Base-by-base conservation (phyloP, 1,284 basidiomycete species). In the Irpex rosettiformis region DNA sequence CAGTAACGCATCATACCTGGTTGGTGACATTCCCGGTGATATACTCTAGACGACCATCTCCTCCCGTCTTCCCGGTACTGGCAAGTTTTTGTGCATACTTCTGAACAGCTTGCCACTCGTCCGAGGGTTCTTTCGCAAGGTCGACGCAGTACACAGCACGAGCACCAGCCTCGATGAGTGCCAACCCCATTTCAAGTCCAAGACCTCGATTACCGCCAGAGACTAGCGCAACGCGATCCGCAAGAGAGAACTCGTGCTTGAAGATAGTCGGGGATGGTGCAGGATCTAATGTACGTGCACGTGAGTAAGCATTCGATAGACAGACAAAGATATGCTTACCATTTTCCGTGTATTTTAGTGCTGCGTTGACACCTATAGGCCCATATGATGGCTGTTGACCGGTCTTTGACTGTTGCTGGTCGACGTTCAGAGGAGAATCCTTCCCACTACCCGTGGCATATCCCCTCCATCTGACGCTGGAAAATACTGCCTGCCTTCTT, bases 151-250 rank as follows among this genome's bases (percentile, higher is more conserved):
- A 90, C 0, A 94, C 84, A 1, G 75, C 83, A 16, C 87, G 79
- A 3, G 91, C 89, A 53, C 91, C 92, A 3, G 85, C 85, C 73
- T 95, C 92, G 43, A 85, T 81, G 40, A 92, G 75, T 3, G 87
- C 83, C 58, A 92, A 77, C 28, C 90, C 90, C 82, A 91, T 88
- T 73, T 92, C 90, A 43, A 94, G 80, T 3, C 93, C 92, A 8
- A 94, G 80, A 1, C 92, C 92, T 52, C 92, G 80, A 65, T 90
- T 91, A 2, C 79, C 93, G 10, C 91, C 91, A 0, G 91, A 89
- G 47, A 93, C 84, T 60, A 94, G 77, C 33, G 83, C 87, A 13
- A 91, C 89, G 24, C 89, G 84, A 65, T 86, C 86, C n/a, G 75
- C 75, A 43, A 94, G 80, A 8, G 84, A 80, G 74, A 94, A 93